These are phyloP conservation scores for Cystofilobasidium capitatum DNA, from an alignment of 768 basidiomycete genomes.

Conservation along the genomic window DNA sequence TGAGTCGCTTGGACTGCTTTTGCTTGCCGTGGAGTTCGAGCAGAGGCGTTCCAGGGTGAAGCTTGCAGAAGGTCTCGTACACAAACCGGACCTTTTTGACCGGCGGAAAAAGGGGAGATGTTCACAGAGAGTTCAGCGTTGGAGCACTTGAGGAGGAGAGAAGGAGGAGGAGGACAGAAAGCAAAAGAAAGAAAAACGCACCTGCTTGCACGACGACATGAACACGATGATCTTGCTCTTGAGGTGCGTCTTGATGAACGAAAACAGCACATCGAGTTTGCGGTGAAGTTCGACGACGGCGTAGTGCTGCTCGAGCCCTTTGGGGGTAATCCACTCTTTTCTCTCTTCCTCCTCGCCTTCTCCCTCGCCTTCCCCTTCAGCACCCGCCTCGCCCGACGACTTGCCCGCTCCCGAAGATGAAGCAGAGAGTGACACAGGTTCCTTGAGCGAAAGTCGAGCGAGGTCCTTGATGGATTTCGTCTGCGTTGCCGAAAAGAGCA, in stretches of 20 bases:
- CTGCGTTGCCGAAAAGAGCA: constrained; percentile 95
- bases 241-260: constrained; percentile 87
- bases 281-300: constrained; percentile 68
- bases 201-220: constrained; percentile 90
- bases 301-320: constrained; percentile 79
- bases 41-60: constrained; percentile 90
- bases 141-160: not conserved
- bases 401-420: constrained; percentile 31
- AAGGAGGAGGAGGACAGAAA: too few relatives aligned
- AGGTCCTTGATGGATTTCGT: constrained; percentile 79
- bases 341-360: constrained; percentile 10
- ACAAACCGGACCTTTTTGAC: constrained; percentile 80
- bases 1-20: constrained; percentile 78
- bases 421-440: constrained; percentile 65
- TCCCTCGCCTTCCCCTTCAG: constrained; percentile 40
- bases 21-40: constrained; percentile 93
- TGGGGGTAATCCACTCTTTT: constrained; percentile 47
- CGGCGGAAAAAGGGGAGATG: not conserved
- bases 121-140: not conserved
- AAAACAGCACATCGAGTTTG: constrained; percentile 86
- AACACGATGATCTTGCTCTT: constrained; percentile 88
- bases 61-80: constrained; percentile 87
- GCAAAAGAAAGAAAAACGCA: constrained; percentile 27
- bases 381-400: constrained; percentile 32
- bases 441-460: constrained; percentile 66